A percentile compares a stretch with the other conserved stretches of the same genome.
phyloP scores from a whole-genome alignment of 495 filamentous ascomycete species.

The Xylaria flabelliformis region DNA sequence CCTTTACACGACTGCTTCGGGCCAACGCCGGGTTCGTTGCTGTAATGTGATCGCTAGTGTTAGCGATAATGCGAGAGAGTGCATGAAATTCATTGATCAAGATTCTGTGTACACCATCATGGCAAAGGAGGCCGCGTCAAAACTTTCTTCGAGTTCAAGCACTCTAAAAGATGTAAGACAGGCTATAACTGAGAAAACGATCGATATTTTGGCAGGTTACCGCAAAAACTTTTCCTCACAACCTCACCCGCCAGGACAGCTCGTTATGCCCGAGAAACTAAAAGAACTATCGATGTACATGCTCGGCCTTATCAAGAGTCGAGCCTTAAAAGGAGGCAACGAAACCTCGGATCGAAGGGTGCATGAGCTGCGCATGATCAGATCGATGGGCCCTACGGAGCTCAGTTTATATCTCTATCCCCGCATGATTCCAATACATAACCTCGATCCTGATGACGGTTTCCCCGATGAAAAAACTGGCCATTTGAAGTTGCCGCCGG shows the following conservation, averaged over 20 bases:
- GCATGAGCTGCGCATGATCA: conserved; percentile 89
- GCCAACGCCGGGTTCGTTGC: conserved; percentile 90
- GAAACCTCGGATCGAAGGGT: conserved; percentile 92
- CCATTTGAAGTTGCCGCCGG: conserved; percentile 79
- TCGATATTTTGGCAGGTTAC: conserved; percentile 93
- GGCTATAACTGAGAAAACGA: conserved; percentile 85
- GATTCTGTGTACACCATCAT: conserved; percentile 87
- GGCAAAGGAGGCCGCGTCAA: conserved; percentile 89
- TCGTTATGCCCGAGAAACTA: conserved; percentile 92
- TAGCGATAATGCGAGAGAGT: conserved; percentile 80
- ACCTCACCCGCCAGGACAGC: conserved; percentile 87
- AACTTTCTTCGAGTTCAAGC: conserved; percentile 70
- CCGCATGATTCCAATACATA: conserved; percentile 89
- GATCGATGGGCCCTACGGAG: conserved; percentile 83
- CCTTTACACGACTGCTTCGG: conserved; percentile 89
- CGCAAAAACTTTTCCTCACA: conserved; percentile 83
- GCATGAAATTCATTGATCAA: conserved; percentile 91
- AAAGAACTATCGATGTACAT: conserved; percentile 99
- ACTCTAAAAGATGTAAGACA: conserved; percentile 87
- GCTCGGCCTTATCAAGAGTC: conserved; percentile 87
- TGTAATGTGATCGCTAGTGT: conserved; percentile 92
- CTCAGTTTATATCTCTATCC: conserved; percentile 94
- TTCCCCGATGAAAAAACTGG: conserved; percentile 85
- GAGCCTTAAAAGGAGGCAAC: conserved; percentile 91
- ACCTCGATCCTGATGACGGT: conserved; percentile 82